A percentile compares a stretch with the other conserved stretches of the same genome.
Evolutionary conservation across 495 filamentous ascomycete species (phyloP).

Genomic region (Trichocladium antarcticum): DNA sequence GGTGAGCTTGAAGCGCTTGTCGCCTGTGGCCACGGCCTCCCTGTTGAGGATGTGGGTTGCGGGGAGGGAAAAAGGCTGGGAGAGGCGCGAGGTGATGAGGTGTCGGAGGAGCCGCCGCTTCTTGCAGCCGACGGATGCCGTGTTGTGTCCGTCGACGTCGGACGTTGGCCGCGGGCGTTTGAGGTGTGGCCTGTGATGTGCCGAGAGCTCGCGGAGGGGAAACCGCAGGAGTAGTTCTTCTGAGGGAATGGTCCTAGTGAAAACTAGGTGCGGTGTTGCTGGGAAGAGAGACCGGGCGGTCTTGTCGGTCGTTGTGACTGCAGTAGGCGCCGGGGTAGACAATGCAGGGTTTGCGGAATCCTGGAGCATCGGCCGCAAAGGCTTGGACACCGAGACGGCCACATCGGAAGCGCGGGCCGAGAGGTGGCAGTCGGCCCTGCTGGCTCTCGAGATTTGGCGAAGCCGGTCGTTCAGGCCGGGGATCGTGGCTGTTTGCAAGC

Average conservation of each 20-base stretch:
- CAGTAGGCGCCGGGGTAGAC: not conserved
- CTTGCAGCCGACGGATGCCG: slow-evolving; percentile 43
- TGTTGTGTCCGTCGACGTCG: slow-evolving; percentile 52
- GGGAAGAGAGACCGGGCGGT: not conserved
- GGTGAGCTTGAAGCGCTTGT: slow-evolving; percentile 41
- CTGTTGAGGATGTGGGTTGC: slow-evolving; percentile 57
- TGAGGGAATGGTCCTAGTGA: slow-evolving; percentile 8
- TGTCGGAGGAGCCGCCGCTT: slow-evolving; percentile 53
- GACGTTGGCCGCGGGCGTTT: slow-evolving; percentile 49
- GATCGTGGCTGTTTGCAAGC: slow-evolving; percentile 11
- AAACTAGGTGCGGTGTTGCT: not conserved
- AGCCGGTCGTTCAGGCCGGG: slow-evolving; percentile 12
- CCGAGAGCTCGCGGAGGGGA: slow-evolving; percentile 1
- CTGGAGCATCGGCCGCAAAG: not conserved
- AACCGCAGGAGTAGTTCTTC: slow-evolving; percentile 15
- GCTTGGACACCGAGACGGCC: not conserved
- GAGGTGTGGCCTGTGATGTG: slow-evolving; percentile 15
- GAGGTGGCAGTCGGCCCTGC: not conserved
- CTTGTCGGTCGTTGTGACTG: not conserved
- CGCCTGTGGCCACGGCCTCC: slow-evolving; percentile 30
- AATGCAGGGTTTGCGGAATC: not conserved
- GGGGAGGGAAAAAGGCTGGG: slow-evolving; percentile 54
- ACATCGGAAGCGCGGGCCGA: not conserved
- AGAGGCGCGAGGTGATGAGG: slow-evolving; percentile 58
- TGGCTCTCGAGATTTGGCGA: slow-evolving; percentile 11